A percentile compares a stretch with the other conserved stretches of the same genome.
Conservation (phyloP, 176 grass and related monocot genomes). For the Poa pratensis region DNA sequence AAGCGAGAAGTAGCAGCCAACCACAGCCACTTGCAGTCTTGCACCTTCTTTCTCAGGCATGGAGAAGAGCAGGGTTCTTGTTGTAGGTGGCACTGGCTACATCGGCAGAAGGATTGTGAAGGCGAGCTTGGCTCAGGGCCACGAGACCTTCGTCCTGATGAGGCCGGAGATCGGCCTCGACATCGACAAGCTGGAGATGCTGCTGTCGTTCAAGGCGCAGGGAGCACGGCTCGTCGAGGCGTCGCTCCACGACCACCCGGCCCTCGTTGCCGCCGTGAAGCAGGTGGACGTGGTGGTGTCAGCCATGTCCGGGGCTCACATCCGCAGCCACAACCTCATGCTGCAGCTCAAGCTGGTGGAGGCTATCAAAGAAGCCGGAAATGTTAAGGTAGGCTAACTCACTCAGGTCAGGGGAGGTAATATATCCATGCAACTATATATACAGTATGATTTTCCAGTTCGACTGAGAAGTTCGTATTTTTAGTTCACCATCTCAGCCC, state of each 20-base stretch:
- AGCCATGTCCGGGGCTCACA: constrained; percentile 35
- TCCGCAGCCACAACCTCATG: constrained; percentile 18
- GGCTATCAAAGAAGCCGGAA: constrained; percentile 73
- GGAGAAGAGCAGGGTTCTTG: constrained; percentile 36
- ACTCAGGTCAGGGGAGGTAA: too few species aligned
- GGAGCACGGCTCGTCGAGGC: constrained; percentile 57
- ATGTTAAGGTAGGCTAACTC: constrained; percentile 55
- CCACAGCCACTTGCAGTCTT: not conserved
- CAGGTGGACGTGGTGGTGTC: constrained; percentile 73
- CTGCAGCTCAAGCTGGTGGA: constrained; percentile 67
- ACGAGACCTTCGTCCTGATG: constrained; percentile 54
- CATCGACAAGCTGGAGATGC: constrained; percentile 44
- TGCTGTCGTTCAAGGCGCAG: constrained; percentile 60
- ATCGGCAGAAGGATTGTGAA: constrained; percentile 40
- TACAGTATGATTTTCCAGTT: not conserved
- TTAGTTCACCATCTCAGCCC: not conserved
- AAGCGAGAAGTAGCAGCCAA: not conserved
- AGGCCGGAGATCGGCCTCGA: constrained; percentile 56
- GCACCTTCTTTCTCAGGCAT: not conserved
- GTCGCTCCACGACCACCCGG: constrained; percentile 47
- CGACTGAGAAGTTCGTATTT: not conserved
- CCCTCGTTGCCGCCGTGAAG: constrained; percentile 56
- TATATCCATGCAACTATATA: too few species aligned
- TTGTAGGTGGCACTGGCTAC: constrained; percentile 53
- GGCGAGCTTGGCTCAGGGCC: constrained; percentile 55